Base-by-base conservation (phyloP, 1,284 basidiomycete genomes). In the Pyrrhoderma lamaoense region DNA sequence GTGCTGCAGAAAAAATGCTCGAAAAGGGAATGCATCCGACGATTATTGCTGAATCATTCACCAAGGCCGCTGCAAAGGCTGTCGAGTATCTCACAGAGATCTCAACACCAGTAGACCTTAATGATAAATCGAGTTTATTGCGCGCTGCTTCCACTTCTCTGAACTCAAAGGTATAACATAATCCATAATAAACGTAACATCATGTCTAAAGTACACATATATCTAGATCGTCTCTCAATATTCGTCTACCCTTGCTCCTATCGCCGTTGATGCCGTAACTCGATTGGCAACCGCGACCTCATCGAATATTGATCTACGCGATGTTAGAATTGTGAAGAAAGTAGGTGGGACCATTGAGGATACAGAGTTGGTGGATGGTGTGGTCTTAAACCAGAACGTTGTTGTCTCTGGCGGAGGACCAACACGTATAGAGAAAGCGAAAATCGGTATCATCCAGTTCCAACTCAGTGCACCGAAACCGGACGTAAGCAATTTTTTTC, bases 261-360 rank as follows among this genome's bases (percentile, higher is more conserved):
- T 99, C 59, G 96, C 96, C 34, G 96, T 99, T 19, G 79, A 85
- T 53, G 93, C 95, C n/a, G 96, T 99, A 42, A 91, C 86, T 25
- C 86, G 92, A 52, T 78, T 97, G 38, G 84, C 89, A 39, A 88
- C 89, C 0, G 76, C 89, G 2, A 85, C 87, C 8, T 93, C 91
- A 8, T 87, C 89, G 2, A 96, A 93, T 62, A 95, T 99, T 46
- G 96, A 99, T 70, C 80, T 99, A 39, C 79, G 93, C 55, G 95
- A 99, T 67, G 89, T 99, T 64, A 84, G 96, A 45, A 79, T 99
- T 57, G 93, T 99, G 52, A 99, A 97, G 73, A 99, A 98, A 70
- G 93, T 99, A 47, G 96, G 96, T 37, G 96, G 96, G 43, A 99
- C 96, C 2, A 99, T 99, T 57, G 96, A 99, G 67, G 96, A 99